Evolutionary conservation across 1,284 basidiomycete species (phyloP).

Genomic region (Irpex sp.): DNA sequence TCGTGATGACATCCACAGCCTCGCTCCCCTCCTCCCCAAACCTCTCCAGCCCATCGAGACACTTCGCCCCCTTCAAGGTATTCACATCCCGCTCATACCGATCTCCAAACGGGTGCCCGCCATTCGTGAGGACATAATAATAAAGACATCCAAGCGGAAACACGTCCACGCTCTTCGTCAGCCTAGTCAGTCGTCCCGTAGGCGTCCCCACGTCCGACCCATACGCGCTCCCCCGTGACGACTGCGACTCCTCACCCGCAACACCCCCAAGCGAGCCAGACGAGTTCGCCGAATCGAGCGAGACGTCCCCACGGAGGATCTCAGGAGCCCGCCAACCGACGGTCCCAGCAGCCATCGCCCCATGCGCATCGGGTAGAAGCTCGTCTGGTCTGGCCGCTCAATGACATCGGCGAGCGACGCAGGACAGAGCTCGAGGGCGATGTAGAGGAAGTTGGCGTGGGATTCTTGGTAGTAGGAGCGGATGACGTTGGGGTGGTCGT

Average conservation of each 20-base stretch:
- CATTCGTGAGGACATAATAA: slow-evolving; percentile 87
- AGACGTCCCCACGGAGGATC: slow-evolving; percentile 88
- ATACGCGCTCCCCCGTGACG: slow-evolving; percentile 58
- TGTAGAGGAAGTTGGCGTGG: slow-evolving; percentile 92
- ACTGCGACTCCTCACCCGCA: slow-evolving; percentile 63
- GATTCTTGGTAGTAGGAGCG: slow-evolving; percentile 98
- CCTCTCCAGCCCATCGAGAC: slow-evolving; percentile 64
- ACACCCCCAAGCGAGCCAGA: neutral
- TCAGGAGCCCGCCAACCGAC: slow-evolving; percentile 95
- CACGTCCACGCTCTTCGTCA: slow-evolving; percentile 93
- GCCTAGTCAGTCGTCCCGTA: slow-evolving; percentile 51
- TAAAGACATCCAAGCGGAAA: slow-evolving; percentile 93
- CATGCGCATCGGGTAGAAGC: slow-evolving; percentile 80
- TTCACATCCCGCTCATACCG: slow-evolving; percentile 90
- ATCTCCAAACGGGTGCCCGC: slow-evolving; percentile 89
- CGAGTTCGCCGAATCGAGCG: slow-evolving; percentile 65
- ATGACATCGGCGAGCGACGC: slow-evolving; percentile 33
- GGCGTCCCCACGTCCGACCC: slow-evolving; percentile 40
- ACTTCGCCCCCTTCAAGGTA: slow-evolving; percentile 79
- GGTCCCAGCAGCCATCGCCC: slow-evolving; percentile 85
- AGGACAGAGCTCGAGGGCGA: slow-evolving; percentile 95
- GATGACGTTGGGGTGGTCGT: slow-evolving; percentile 98
- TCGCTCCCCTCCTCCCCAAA: slow-evolving; percentile 92
- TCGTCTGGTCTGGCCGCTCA: slow-evolving; percentile 91
- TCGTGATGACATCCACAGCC: slow-evolving; percentile 72